phyloP scores from a whole-genome alignment of 2,329 filamentous ascomycete species.

The Ophiostoma fasciatum region DNA sequence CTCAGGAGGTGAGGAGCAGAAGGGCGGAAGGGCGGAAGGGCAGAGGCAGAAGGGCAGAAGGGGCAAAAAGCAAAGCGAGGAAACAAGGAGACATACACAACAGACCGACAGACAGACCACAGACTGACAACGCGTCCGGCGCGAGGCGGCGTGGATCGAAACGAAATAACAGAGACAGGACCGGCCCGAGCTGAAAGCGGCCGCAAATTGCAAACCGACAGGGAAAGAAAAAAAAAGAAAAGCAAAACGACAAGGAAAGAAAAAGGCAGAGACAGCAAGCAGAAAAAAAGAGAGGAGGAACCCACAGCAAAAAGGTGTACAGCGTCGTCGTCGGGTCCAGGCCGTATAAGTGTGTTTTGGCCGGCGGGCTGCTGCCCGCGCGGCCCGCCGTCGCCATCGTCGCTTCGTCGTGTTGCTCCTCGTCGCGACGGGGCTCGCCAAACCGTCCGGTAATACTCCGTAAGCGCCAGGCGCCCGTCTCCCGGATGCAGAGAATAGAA shows the following conservation, averaged over 20 bases:
- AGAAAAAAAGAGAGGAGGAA: constrained; percentile 18
- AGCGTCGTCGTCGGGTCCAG: constrained; percentile 52
- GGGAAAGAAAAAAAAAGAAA: background rate
- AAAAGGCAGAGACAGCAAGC: constrained; percentile 7
- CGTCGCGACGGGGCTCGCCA: too few species aligned
- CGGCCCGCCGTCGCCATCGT: too few species aligned
- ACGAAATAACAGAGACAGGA: background rate
- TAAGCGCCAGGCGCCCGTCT: too few species aligned
- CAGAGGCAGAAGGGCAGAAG: background rate
- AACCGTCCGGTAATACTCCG: too few species aligned
- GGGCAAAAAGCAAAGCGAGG: background rate
- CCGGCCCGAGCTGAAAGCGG: too few species aligned
- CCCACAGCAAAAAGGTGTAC: constrained; percentile 55
- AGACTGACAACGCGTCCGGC: too few species aligned
- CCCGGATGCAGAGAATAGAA: too few species aligned
- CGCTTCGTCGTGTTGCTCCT: too few species aligned
- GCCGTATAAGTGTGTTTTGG: constrained; percentile 11
- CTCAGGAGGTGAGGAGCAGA: background rate
- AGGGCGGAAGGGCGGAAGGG: background rate
- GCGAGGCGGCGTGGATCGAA: background rate
- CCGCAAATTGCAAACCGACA: too few species aligned
- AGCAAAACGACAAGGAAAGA: constrained; percentile 4
- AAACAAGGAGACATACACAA: background rate
- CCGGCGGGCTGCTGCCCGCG: too few species aligned
- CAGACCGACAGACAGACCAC: background rate